A percentile compares a stretch with the other conserved stretches of the same genome.
phyloP scores from a whole-genome alignment of 495 filamentous ascomycete genomes.

The Penicillium herquei region DNA sequence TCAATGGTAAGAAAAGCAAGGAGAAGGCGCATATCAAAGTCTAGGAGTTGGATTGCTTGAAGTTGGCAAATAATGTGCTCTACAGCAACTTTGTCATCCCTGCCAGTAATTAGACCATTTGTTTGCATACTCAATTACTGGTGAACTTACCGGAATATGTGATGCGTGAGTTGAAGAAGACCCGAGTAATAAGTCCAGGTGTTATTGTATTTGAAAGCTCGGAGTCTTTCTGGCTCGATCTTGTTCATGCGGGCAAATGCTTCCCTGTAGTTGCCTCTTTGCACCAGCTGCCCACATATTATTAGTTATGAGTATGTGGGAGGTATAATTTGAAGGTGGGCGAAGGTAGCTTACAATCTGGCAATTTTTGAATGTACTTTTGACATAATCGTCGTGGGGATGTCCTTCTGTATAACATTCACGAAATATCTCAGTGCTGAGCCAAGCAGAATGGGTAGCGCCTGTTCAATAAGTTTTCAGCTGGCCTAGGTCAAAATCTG shows the following conservation, averaged over 20 bases:
- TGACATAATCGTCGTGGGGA: conserved; percentile 76
- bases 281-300: conserved; percentile 42
- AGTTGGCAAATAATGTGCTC: conserved; percentile 63
- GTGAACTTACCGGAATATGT: conserved; percentile 57
- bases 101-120: conserved; percentile 32
- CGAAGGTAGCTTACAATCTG: conserved; percentile 45
- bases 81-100: conserved; percentile 65
- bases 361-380: conserved; percentile 58
- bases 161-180: conserved; percentile 66
- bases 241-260: conserved; percentile 65
- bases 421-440: conserved; percentile 73
- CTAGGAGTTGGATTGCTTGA: conserved; percentile 52
- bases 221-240: conserved; percentile 64
- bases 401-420: conserved; percentile 64
- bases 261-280: conserved; percentile 69
- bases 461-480: conserved; percentile 34
- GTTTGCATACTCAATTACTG: neutral
- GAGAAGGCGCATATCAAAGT: conserved; percentile 69
- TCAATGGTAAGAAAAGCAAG: conserved; percentile 72
- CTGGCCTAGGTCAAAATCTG: neutral
- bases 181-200: conserved; percentile 74
- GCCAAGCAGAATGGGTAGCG: conserved; percentile 58
- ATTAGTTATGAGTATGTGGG: conserved; percentile 14
- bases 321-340: neutral
- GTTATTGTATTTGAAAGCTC: conserved; percentile 75